These are phyloP conservation scores for Hymenotorrendiella dingleyae DNA, from an alignment of 2,329 filamentous ascomycete species.

Conservation along the genomic window DNA sequence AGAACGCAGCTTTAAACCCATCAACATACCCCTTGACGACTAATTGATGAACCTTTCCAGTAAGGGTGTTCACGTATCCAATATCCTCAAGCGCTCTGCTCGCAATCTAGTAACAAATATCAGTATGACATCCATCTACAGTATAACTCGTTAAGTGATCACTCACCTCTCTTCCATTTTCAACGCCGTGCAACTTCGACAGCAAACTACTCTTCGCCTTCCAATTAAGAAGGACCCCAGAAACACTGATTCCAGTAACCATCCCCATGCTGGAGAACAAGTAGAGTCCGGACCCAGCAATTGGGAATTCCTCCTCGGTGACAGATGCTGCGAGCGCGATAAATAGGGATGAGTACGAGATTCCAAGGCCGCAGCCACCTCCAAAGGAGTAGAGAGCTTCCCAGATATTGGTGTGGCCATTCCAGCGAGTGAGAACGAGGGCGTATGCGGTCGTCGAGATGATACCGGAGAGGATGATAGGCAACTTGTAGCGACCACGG, in stretches of 20 bases:
- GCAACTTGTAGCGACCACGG: conserved; percentile 53
- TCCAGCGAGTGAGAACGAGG: conserved; percentile 50
- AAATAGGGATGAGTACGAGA: conserved; percentile 40
- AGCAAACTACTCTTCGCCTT: not conserved
- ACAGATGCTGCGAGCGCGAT: conserved; percentile 43
- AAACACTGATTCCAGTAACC: conserved; percentile 12
- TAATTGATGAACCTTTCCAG: conserved; percentile 3
- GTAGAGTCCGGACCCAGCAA: conserved; percentile 42
- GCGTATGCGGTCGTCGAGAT: conserved; percentile 44
- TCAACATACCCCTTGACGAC: conserved; percentile 7
- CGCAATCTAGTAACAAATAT: conserved; percentile 1
- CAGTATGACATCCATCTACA: not conserved
- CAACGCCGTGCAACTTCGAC: not conserved
- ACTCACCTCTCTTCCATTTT: conserved; percentile 6
- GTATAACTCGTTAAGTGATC: too few relatives aligned
- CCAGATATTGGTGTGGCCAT: conserved; percentile 47
- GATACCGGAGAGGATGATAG: conserved; percentile 44
- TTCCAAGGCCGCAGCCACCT: conserved; percentile 43
- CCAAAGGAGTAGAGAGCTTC: conserved; percentile 56
- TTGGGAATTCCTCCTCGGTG: conserved; percentile 39
- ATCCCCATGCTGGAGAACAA: conserved; percentile 27
- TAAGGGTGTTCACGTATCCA: conserved; percentile 8
- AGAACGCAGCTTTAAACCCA: conserved; percentile 5
- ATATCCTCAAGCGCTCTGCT: conserved; percentile 5
- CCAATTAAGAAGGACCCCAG: conserved; percentile 10